Percentiles rank a stretch among this genome's conserved stretches.
Conservation (phyloP, 495 filamentous ascomycete genomes). For the Rhypophila decipiens region DNA sequence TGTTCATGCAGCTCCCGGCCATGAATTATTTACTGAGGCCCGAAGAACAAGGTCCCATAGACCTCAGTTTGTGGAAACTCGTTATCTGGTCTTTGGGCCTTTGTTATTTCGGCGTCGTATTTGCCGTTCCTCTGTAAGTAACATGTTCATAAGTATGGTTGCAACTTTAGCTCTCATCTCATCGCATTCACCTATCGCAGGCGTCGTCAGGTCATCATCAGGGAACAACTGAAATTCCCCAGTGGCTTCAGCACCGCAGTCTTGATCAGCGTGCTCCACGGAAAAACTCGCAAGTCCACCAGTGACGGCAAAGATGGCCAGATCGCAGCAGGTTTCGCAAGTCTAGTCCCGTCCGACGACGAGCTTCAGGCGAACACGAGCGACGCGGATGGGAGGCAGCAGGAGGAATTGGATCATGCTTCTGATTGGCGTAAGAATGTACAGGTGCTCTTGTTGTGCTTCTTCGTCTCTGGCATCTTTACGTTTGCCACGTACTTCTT, state of each 20-base stretch:
- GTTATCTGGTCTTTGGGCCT: slow-evolving; percentile 86
- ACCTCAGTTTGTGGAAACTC: slow-evolving; percentile 64
- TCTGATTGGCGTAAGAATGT: slow-evolving; percentile 51
- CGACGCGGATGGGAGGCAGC: slow-evolving; percentile 6
- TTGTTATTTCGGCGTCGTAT: slow-evolving; percentile 92
- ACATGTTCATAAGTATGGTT: neutral
- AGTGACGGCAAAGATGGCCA: slow-evolving; percentile 5
- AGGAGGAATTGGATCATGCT: slow-evolving; percentile 15
- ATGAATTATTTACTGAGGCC: slow-evolving; percentile 75
- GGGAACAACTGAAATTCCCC: slow-evolving; percentile 88
- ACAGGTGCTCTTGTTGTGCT: slow-evolving; percentile 44
- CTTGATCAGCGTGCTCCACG: slow-evolving; percentile 84
- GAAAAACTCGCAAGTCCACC: slow-evolving; percentile 28
- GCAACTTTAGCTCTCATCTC: neutral
- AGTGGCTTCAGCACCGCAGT: slow-evolving; percentile 92
- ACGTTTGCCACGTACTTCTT: slow-evolving; percentile 92
- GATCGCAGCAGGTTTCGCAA: slow-evolving; percentile 18
- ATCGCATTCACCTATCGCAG: slow-evolving; percentile 25
- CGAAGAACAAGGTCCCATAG: slow-evolving; percentile 70
- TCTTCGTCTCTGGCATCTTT: slow-evolving; percentile 49
- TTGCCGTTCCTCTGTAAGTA: slow-evolving; percentile 67
- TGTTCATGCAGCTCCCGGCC: slow-evolving; percentile 48
- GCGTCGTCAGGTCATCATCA: slow-evolving; percentile 80
- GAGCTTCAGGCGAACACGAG: slow-evolving; percentile 6
- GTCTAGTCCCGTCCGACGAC: slow-evolving; percentile 14